Evolutionary conservation across 2,329 filamentous ascomycete genomes (phyloP).

Genomic region (Neurospora sp.): DNA sequence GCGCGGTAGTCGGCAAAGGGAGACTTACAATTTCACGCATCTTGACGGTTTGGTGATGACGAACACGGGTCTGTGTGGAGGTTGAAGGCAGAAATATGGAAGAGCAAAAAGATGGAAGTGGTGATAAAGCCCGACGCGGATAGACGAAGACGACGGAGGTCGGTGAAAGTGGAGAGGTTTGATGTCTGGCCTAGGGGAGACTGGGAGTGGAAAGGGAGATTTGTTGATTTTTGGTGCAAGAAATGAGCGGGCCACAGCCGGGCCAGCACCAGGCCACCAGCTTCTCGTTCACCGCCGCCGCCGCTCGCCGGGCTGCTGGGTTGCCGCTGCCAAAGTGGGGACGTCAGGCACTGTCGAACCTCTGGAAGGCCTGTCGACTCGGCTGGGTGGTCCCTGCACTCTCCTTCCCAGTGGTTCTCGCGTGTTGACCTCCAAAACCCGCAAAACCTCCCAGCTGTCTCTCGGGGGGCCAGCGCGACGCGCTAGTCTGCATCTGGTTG

Average conservation of each 20-base stretch:
- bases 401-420: conserved; percentile 12
- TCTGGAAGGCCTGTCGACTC: conserved; percentile 11
- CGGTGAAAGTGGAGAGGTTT: conserved; percentile 17
- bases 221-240: conserved; percentile 23
- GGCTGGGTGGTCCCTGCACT: conserved; percentile 17
- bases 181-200: conserved; percentile 2
- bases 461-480: conserved; percentile 10
- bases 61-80: conserved; percentile 12
- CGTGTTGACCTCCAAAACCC: conserved; percentile 10
- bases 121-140: conserved; percentile 4
- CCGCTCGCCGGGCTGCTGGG: conserved; percentile 6
- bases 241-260: conserved; percentile 15
- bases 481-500: conserved; percentile 11
- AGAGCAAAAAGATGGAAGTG: conserved; percentile 11
- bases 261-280: not conserved
- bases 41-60: conserved; percentile 32
- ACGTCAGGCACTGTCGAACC: conserved; percentile 17
- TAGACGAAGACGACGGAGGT: conserved; percentile 6
- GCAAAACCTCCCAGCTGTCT: not conserved
- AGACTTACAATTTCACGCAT: conserved; percentile 67
- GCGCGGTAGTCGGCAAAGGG: conserved; percentile 9
- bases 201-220: conserved; percentile 15
- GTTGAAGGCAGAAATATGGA: conserved; percentile 17
- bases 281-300: conserved; percentile 18
- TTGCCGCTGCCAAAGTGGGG: conserved; percentile 10